phyloP scores from a whole-genome alignment of 441 rosid genomes.

The Arabidopsis lyrata region DNA sequence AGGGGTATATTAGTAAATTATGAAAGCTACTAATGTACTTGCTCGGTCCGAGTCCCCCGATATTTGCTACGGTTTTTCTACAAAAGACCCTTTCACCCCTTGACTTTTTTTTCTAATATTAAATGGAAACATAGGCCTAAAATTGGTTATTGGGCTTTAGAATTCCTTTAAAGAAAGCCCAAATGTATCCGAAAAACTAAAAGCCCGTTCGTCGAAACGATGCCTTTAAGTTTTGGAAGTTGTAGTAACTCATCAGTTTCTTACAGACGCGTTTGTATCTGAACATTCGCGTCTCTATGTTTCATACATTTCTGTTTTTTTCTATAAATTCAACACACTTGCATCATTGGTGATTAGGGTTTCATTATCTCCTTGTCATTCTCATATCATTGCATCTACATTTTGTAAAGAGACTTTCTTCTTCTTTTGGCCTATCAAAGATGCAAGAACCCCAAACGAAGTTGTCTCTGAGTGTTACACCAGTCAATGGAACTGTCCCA shows the following conservation, averaged over 20 bases:
- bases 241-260: neutral
- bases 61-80: neutral
- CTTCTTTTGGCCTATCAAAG: no score
- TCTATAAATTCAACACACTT: constrained; percentile 18
- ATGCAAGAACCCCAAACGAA: constrained; percentile 14
- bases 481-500: neutral
- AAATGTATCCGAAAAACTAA: neutral
- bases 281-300: constrained; percentile 27
- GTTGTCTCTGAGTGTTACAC: neutral
- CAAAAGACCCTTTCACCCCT: neutral
- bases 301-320: neutral
- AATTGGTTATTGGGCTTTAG: neutral
- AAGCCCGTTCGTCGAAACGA: constrained; percentile 13
- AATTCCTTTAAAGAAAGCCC: neutral
- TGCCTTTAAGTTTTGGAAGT: neutral
- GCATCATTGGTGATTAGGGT: accelerated
- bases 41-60: constrained; percentile 13
- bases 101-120: no score
- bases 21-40: no score
- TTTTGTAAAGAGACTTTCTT: neutral
- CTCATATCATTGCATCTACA: no score
- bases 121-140: neutral
- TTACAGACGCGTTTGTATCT: constrained; percentile 1
- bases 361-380: no score
- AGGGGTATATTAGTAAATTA: constrained; percentile 28